Base-by-base conservation (phyloP, 2,329 filamentous ascomycete genomes). In the Pyricularia sp. region DNA sequence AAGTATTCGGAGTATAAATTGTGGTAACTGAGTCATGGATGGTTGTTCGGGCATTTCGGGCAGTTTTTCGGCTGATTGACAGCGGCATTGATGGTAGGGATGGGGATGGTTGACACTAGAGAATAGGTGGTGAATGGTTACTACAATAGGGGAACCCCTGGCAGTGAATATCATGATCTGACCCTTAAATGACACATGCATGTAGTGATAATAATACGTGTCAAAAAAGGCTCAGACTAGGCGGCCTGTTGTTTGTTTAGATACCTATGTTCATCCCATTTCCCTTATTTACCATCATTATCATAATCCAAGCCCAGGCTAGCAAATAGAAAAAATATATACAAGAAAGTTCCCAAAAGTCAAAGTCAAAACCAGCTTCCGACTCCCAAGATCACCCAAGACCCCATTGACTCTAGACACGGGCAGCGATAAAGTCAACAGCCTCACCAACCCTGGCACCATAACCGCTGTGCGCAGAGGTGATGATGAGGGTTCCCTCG, bases 381-480 rank as follows among this genome's bases (percentile, higher is more conserved):
- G 2, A 19, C 7, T 49, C 53, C 53, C 53, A 35, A 35, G 33
- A 35, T 57, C 24, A 57, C 26, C n/a, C 1, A 7, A 57, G 12
- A 24, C n/a, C 53, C n/a, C 26, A 9, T 9, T 3, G 40, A n/a
- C 16, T 19, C 10, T 62, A 44, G 9, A 62, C 33, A 9, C 22
- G 60, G 24, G 60, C 12, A 33, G 60, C 33, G n/a, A 67, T 33
- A 61, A 67, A 67, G 53, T 49, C n/a, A 22, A 65, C 62, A 2
- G 64, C 66, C 66, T 66, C 66, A 12, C 61, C 62, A 31, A 53
- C 66, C 26, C 66, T 64, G 24, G 61, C 33, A 7, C 26, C 63
- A 44, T 67, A 67, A 19, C 66, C 62, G 24, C 65, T n/a, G 40
- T 67, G 66, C 1, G 49, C 61, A 26, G 63, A 44, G 24, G 62